Evolutionary conservation across 2,329 filamentous ascomycete species (phyloP).

Genomic region (Aspergillus tanneri): DNA sequence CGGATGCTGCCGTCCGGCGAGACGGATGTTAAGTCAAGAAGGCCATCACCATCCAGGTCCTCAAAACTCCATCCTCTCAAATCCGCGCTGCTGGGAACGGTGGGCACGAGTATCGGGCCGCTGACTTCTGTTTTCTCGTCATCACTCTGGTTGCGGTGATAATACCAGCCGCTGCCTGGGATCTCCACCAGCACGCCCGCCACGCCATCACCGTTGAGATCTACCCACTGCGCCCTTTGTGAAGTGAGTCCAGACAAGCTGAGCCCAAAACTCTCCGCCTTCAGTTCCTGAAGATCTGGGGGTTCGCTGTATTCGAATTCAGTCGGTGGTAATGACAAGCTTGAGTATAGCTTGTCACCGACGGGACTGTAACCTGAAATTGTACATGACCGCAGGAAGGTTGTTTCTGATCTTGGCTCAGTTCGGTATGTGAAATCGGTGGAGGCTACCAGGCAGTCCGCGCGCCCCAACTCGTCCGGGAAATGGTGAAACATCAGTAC

Average conservation of each 20-base stretch:
- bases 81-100: not conserved
- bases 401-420: not conserved
- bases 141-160: not conserved
- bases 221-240: conserved; percentile 1
- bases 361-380: too few relatives aligned
- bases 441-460: not conserved
- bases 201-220: conserved; percentile 4
- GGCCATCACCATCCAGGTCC: conserved; percentile 3
- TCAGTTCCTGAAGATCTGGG: not conserved
- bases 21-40: not conserved
- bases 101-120: not conserved
- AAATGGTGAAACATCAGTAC: conserved; percentile 9
- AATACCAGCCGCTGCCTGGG: not conserved
- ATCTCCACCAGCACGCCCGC: not conserved
- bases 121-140: not conserved
- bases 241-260: not conserved
- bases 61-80: not conserved
- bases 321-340: too few relatives aligned
- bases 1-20: too few relatives aligned
- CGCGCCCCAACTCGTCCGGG: not conserved
- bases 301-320: not conserved
- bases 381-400: not conserved
- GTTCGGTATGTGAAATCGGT: not conserved
- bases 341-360: too few relatives aligned
- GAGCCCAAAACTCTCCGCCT: not conserved